A percentile compares a stretch with the other conserved stretches of the same genome.
phyloP scores from a whole-genome alignment of 1,284 basidiomycete species.

The Mycena sp. region DNA sequence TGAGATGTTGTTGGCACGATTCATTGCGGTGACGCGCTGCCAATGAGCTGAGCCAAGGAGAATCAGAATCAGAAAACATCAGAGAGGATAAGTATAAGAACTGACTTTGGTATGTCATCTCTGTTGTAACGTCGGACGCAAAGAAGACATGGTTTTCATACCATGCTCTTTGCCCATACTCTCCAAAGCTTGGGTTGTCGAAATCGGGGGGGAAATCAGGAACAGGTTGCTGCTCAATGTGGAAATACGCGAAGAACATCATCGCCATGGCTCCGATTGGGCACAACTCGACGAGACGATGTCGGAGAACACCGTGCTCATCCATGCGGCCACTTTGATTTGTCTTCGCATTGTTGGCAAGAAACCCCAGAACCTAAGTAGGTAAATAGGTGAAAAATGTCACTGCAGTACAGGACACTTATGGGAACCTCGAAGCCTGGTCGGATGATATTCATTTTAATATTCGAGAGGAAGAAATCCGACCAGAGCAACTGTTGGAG shows the following conservation, averaged over 20 bases:
- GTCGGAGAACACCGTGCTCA: slow-evolving; percentile 36
- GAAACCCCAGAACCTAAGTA: slow-evolving; percentile 19
- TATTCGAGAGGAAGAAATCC: neutral
- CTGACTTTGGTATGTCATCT: too few species aligned
- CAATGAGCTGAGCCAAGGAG: too few species aligned
- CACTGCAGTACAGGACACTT: too few species aligned
- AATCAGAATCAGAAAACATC: slow-evolving; percentile 24
- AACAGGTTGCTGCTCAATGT: slow-evolving; percentile 24
- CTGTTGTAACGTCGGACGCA: too few species aligned
- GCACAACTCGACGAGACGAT: slow-evolving; percentile 33
- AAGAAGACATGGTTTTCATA: too few species aligned
- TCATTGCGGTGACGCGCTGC: too few species aligned
- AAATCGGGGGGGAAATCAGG: slow-evolving; percentile 38
- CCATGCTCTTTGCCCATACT: slow-evolving; percentile 37
- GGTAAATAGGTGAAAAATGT: slow-evolving; percentile 21
- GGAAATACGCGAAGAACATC: slow-evolving; percentile 36
- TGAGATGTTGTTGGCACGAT: too few species aligned
- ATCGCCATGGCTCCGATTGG: slow-evolving; percentile 34
- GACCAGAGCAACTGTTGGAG: neutral
- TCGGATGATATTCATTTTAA: too few species aligned
- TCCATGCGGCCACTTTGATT: slow-evolving; percentile 37
- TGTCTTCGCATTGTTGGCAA: slow-evolving; percentile 38
- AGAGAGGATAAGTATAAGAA: slow-evolving; percentile 22
- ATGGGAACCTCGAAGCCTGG: too few species aligned
- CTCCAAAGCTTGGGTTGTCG: slow-evolving; percentile 20